These are phyloP conservation scores for Peronospora belbahrii DNA, from an alignment of 352 stramenopile species.

Conservation along the genomic window DNA sequence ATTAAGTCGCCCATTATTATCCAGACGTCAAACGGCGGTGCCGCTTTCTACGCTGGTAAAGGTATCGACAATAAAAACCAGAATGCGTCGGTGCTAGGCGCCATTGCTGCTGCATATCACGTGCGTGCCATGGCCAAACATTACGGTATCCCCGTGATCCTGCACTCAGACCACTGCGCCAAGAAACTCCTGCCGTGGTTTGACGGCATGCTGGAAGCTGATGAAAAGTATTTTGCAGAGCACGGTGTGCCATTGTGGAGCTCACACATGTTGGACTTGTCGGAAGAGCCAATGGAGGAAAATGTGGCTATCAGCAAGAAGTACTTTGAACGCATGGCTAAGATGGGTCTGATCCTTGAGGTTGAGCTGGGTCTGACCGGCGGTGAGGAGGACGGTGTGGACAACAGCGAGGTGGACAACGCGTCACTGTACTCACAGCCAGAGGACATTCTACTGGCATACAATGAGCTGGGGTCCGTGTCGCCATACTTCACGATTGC, in stretches of 20 bases:
- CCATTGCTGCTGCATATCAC: conserved; percentile 91
- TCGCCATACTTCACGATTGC: conserved; percentile 93
- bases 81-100: conserved; percentile 51
- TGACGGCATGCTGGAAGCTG: conserved; percentile 92
- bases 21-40: conserved; percentile 96
- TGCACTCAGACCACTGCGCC: conserved; percentile 98
- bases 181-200: conserved; percentile 98
- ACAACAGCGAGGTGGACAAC: conserved; percentile 94
- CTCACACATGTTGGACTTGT: conserved; percentile 98
- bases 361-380: conserved; percentile 98
- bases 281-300: conserved; percentile 95
- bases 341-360: conserved; percentile 94
- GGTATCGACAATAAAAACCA: conserved; percentile 93
- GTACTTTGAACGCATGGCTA: conserved; percentile 96
- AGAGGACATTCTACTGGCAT: conserved; percentile 76
- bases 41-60: conserved; percentile 96
- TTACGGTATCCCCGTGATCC: conserved; percentile 95
- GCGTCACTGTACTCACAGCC: conserved; percentile 77
- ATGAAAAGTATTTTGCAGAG: conserved; percentile 93
- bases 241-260: conserved; percentile 94
- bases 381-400: conserved; percentile 97
- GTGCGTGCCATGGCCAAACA: conserved; percentile 93
- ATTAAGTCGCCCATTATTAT: conserved; percentile 97
- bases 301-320: conserved; percentile 97
- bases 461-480: conserved; percentile 91